These are phyloP conservation scores for Sporothrix brunneoviolacea DNA, from an alignment of 2,329 filamentous ascomycete species.

Conservation along the genomic window DNA sequence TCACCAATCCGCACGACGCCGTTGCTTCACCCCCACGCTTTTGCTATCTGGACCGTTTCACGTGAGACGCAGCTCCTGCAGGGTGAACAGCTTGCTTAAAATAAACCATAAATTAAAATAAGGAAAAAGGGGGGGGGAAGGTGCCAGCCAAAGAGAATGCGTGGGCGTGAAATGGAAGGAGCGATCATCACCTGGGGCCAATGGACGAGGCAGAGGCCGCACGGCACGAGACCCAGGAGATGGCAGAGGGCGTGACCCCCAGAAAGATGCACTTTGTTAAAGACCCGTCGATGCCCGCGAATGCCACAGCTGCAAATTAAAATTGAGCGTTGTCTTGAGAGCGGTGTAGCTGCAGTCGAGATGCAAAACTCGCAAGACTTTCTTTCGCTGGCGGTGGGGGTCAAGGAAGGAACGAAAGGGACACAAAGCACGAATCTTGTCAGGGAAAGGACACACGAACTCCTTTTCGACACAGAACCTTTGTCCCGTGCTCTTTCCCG, in stretches of 20 bases:
- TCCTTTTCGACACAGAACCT: too few relatives aligned
- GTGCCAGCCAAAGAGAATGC: background rate
- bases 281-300: too few relatives aligned
- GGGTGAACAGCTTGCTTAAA: background rate
- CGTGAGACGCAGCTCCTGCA: slow-evolving; percentile 4
- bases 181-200: background rate
- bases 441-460: too few relatives aligned
- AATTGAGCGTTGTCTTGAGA: too few relatives aligned
- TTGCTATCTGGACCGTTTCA: background rate
- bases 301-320: too few relatives aligned
- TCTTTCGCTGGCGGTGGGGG: background rate
- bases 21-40: background rate
- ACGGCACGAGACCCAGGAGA: slow-evolving; percentile 2
- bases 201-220: background rate
- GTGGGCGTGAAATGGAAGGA: background rate
- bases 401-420: background rate
- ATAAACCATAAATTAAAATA: background rate
- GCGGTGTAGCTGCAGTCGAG: too few relatives aligned
- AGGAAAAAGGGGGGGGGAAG: background rate
- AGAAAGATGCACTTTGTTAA: too few relatives aligned
- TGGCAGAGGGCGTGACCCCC: too few relatives aligned
- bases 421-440: background rate
- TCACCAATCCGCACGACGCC: too few relatives aligned
- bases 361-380: too few relatives aligned
- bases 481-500: too few relatives aligned